Evolutionary conservation across 73 alveolate species (phyloP).

Genomic region (Paramecium sonneborni): DNA sequence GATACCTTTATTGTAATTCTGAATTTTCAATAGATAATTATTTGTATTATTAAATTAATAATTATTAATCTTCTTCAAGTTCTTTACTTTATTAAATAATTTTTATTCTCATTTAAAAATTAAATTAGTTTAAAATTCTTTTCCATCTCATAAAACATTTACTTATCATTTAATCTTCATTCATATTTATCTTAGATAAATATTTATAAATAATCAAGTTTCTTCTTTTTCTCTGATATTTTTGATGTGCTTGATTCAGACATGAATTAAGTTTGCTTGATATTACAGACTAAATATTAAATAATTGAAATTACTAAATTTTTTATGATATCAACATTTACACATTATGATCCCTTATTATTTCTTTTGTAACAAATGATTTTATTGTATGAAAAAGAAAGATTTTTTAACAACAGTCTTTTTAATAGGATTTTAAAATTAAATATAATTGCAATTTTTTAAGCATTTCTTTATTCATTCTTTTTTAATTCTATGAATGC

Average conservation of each 20-base stretch:
- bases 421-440: neutral
- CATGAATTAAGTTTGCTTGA: neutral
- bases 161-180: neutral
- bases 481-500: neutral
- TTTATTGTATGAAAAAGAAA: neutral
- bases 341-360: neutral
- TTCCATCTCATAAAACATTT: neutral
- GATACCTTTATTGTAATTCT: neutral
- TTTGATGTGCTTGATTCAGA: neutral
- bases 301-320: neutral
- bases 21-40: neutral
- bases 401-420: neutral
- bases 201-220: neutral
- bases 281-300: slow-evolving; percentile 4
- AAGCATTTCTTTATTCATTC: neutral
- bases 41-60: neutral
- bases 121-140: neutral
- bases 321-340: neutral
- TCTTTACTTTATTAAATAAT: neutral
- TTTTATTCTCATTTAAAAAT: neutral
- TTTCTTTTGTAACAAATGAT: neutral
- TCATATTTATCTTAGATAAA: neutral
- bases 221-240: neutral
- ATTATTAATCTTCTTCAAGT: neutral
- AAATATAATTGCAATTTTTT: neutral